Evolutionary conservation across 2,329 filamentous ascomycete species (phyloP), one percentile per base, ranked within the genome.

Genomic region (Alternaria burnsii): DNA sequence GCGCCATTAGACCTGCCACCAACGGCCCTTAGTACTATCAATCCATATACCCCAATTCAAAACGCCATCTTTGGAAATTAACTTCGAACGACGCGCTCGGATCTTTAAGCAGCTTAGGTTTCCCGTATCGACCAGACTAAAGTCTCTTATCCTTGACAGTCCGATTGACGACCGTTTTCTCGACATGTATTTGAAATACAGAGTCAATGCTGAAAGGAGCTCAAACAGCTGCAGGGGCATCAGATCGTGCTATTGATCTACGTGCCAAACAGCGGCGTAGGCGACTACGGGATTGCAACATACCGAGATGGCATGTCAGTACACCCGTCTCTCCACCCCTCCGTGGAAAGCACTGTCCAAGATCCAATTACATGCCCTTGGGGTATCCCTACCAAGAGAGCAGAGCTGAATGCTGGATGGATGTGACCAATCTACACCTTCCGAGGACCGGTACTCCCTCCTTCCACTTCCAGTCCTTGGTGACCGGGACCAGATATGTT

Each of bases 11-110:
- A 50, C 38, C 47, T 50, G 52, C 44, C 43, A 41, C 52, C 57
- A 71, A 72, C 68, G 65, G 64, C 53, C 59, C 63, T 65, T 61
- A 68, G 65, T 58, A 67, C 63, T 57, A 61, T 56, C 59, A 63
- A 57, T 52, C 57, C 44, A 51, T 22, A 14, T 62, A 59, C 60
- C 60, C 61, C 55, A 51, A 68, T 65, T 51, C 50, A 59, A 63
- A 63, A 62, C 59, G 62, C 67, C 69, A 55, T 63, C 47, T 43
- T 58, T 54, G 43, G 54, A 40, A 44, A 38, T 56, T 20, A 34
- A 38, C 43, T 56, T 58, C 50, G 20, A 54, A 51, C 32, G 40
- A 44, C 28, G 41, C 55, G 22, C 53, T 30, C 36, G 34, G 14
- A 47, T 32, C 48, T 56, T 43, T 59, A 32, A 51, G 52, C 28